Evolutionary conservation across 2,329 filamentous ascomycete species (phyloP), one percentile per base, ranked within the genome.

Genomic region (Colletotrichum sp.): DNA sequence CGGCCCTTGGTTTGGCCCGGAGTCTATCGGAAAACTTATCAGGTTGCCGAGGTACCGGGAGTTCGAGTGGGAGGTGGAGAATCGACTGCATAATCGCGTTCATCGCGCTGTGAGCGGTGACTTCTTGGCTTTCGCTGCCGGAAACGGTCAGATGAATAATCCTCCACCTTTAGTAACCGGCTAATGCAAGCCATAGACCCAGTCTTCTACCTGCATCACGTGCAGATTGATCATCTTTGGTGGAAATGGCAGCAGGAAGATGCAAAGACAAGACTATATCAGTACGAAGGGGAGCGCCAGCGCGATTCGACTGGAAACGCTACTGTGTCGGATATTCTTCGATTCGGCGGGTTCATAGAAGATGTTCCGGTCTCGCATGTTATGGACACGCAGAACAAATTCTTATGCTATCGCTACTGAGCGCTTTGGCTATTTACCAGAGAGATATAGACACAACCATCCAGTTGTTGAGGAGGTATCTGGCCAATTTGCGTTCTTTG

Each of bases 81-180:
- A 64, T 12, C 60, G 70, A 18, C 39, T 77, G 22, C 76, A 77
- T 48, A 70, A 64, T 34, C 30, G 73, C 2, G 48, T 77, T 2
- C 74, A 77, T 27, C 65, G 60, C 15, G 71, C 74, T 6, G 36
- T 76, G 15, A 74, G 72, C 43, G 76, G 76, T 8, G 76, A 76
- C 34, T 74, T 76, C 22, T 65, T 74, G 22, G 73, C 74, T 34
- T 70, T 76, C 22, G 67, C 76, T 6, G 76, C 74, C 28, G 76
- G 73, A 5, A 77, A 77, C 27, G 74, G 76, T 76, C 32, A 61
- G 66, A 48, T n/a, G 39, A 48, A n/a, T n/a, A 3, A 48, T 48
- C 39, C 39, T 48, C 39, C 39, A 48, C 39, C 39, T 10, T 48
- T 12, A 3, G 18, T n/a, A 48, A 48, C 10, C 39, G 18, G 9